A percentile compares a stretch with the other conserved stretches of the same genome.
These are phyloP conservation scores for Phytopythium montanum DNA, from an alignment of 352 stramenopile species.

Conservation along the genomic window DNA sequence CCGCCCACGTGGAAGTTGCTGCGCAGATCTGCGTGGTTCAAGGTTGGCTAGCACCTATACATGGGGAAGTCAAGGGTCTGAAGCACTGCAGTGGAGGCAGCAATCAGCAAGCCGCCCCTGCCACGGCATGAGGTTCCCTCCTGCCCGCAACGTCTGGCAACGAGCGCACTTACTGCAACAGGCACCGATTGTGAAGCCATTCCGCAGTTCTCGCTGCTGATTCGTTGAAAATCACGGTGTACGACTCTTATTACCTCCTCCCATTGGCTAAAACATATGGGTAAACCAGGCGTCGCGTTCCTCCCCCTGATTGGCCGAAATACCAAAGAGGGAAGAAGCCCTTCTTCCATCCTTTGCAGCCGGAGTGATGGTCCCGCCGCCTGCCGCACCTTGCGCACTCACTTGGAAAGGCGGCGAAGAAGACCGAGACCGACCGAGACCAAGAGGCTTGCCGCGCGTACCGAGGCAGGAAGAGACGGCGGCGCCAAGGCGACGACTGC, in stretches of 20 bases:
- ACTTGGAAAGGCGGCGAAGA: not conserved
- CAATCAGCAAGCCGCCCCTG: not conserved
- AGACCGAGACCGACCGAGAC: not conserved
- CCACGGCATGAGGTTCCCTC: not conserved
- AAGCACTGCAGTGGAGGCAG: too few species aligned
- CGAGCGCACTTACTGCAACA: not conserved
- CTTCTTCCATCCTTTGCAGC: not conserved
- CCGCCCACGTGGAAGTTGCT: constrained; percentile 3
- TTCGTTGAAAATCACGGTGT: not conserved
- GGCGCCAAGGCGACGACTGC: not conserved
- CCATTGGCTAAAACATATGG: constrained; percentile 7
- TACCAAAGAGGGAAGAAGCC: not conserved
- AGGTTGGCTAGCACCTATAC: too few species aligned
- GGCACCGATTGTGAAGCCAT: constrained; percentile 5
- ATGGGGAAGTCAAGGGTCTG: too few species aligned
- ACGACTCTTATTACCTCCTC: not conserved
- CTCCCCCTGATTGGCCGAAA: constrained; percentile 6
- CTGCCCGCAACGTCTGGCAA: not conserved
- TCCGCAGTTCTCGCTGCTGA: not conserved
- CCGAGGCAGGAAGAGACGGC: not conserved
- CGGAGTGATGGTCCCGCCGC: constrained; percentile 4
- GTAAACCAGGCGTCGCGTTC: not conserved
- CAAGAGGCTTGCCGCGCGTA: not conserved
- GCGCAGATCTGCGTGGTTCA: too few species aligned
- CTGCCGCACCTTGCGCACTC: not conserved